These are phyloP conservation scores for Fragilariopsis cylindrus DNA, from an alignment of 108 stramenopile species.

Conservation along the genomic window DNA sequence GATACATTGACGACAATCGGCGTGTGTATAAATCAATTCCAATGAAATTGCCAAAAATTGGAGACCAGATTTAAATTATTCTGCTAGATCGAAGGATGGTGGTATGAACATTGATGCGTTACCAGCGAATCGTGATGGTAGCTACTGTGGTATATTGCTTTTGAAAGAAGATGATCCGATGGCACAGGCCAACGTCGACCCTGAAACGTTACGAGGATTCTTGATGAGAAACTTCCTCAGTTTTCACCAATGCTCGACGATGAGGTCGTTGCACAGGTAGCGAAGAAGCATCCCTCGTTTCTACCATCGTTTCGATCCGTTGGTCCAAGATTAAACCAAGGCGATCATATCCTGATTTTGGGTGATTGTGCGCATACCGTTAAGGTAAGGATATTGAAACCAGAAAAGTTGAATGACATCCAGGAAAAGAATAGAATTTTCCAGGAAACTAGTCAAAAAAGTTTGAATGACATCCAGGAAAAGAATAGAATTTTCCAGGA, in stretches of 20 bases:
- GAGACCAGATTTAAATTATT: slow-evolving; percentile 83
- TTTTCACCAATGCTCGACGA: slow-evolving; percentile 72
- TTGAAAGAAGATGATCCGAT: slow-evolving; percentile 66
- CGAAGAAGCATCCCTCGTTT: slow-evolving; percentile 63
- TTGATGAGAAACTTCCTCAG: slow-evolving; percentile 78
- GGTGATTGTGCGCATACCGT: slow-evolving; percentile 72
- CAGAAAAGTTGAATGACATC: not conserved
- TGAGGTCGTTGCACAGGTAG: slow-evolving; percentile 57
- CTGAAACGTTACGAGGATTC: slow-evolving; percentile 49
- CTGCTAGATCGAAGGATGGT: slow-evolving; percentile 63
- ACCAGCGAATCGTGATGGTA: slow-evolving; percentile 69
- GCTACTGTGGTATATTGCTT: slow-evolving; percentile 83
- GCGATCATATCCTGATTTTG: slow-evolving; percentile 59
- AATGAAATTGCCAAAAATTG: slow-evolving; percentile 63
- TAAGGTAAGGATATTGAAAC: not conserved
- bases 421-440: too few species aligned
- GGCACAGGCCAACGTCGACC: slow-evolving; percentile 56
- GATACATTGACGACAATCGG: slow-evolving; percentile 68
- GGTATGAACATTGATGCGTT: slow-evolving; percentile 80
- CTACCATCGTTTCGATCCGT: slow-evolving; percentile 86
- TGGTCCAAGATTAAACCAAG: slow-evolving; percentile 73
- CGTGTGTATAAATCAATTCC: slow-evolving; percentile 87
- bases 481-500: too few species aligned
- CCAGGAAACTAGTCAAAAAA: too few species aligned
- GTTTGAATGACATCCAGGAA: not conserved